Percentiles rank a stretch among this genome's conserved stretches.
Conservation (phyloP, 306 rosid species). For the Vigna reflexopilosa region DNA sequence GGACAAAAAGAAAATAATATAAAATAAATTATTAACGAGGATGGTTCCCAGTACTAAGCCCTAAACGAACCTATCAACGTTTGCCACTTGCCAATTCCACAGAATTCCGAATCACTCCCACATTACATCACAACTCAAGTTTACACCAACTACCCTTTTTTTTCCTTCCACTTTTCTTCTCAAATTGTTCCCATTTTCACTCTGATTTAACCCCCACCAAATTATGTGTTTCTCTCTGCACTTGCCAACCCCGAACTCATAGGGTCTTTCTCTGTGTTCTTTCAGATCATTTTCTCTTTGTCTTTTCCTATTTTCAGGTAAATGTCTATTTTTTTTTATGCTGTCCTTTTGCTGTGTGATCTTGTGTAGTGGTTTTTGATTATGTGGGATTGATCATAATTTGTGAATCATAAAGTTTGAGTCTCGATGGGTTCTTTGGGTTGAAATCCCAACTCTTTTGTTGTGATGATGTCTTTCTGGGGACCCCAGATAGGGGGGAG, state of each 20-base stretch:
- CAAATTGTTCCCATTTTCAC: constrained; percentile 27
- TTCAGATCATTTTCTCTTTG: constrained; percentile 3
- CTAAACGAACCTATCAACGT: background rate
- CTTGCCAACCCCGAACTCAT: constrained; percentile 18
- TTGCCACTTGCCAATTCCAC: constrained; percentile 34
- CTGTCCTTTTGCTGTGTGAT: constrained; percentile 10
- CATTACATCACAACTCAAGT: constrained; percentile 11
- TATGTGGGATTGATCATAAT: constrained; percentile 16
- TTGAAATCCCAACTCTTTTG: background rate
- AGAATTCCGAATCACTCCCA: constrained; percentile 24
- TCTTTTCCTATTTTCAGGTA: background rate
- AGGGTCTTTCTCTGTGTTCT: constrained; percentile 11
- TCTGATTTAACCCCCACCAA: constrained; percentile 29
- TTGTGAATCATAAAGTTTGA: background rate
- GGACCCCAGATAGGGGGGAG: background rate
- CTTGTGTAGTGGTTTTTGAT: background rate
- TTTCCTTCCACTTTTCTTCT: constrained; percentile 20
- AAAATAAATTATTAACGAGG: background rate
- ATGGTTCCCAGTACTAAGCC: background rate
- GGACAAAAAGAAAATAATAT: background rate
- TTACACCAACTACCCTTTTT: constrained; percentile 23
- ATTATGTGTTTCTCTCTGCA: constrained; percentile 8
- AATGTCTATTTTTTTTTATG: background rate
- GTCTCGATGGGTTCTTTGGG: constrained; percentile 14
- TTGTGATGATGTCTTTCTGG: background rate